A percentile compares a stretch with the other conserved stretches of the same genome.
These are phyloP conservation scores for Ophiostoma australiae DNA, from an alignment of 2,329 filamentous ascomycete genomes.

Conservation along the genomic window DNA sequence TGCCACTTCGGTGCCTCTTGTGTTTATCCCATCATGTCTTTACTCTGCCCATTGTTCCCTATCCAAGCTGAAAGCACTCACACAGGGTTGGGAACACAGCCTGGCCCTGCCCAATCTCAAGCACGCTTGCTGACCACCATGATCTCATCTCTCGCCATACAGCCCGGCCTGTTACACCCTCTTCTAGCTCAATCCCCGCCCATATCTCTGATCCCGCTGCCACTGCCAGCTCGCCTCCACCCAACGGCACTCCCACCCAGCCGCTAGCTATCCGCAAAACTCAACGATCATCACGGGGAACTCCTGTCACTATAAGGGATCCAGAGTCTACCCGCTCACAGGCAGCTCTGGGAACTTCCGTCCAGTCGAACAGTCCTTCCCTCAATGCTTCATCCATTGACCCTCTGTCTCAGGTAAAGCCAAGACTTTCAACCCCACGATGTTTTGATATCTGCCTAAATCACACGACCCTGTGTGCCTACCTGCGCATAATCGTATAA, in stretches of 20 bases:
- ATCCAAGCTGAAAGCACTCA: background rate
- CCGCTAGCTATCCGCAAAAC: conserved; percentile 10
- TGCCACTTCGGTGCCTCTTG: background rate
- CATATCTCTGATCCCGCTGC: background rate
- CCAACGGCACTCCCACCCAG: background rate
- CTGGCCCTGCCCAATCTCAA: background rate
- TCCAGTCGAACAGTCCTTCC: conserved; percentile 21
- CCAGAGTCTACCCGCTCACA: background rate
- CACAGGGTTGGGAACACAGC: conserved; percentile 9
- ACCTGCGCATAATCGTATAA: background rate
- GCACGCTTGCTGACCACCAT: background rate
- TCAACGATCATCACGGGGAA: conserved; percentile 17
- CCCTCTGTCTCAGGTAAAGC: conserved; percentile 33
- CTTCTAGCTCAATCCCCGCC: conserved; percentile 2
- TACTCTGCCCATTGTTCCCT: background rate
- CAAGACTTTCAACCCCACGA: background rate
- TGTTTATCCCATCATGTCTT: background rate
- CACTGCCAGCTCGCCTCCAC: background rate
- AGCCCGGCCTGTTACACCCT: conserved; percentile 18
- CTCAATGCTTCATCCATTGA: conserved; percentile 30
- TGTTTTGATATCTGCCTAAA: conserved; percentile 3
- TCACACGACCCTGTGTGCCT: background rate
- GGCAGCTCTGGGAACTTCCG: conserved; percentile 19
- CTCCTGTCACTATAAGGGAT: conserved; percentile 3
- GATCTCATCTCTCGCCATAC: background rate